Base-by-base conservation (phyloP, 768 basidiomycete species). In the Galerina sulciceps region DNA sequence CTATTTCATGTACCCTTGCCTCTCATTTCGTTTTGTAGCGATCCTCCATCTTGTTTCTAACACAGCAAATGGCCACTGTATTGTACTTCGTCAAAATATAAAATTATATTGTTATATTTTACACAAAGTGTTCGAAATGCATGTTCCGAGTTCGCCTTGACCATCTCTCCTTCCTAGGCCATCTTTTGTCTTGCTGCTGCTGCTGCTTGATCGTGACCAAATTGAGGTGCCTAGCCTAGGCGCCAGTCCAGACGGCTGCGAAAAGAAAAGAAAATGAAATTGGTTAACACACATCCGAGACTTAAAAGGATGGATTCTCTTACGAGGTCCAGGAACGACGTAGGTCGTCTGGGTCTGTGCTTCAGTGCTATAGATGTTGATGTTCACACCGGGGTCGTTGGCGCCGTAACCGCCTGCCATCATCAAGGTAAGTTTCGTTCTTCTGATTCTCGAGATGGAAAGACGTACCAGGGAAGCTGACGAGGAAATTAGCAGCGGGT, bases 351-450 rank as follows among this genome's bases (percentile, higher is more conserved):
- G 68, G 40, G 60, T 68, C 38, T 69, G 69, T 23, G 74, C 70
- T n/a, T 68, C 67, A 15, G 69, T 51, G 34, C 67, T 65, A 71
- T 76, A 76, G 67, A 76, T 75, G 64, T 77, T 73, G 65, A 77
- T 71, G 51, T 72, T 71, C 38, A 77, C 68, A 47, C 72, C 67
- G 41, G 76, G 76, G 55, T 75, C 71, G 54, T 65, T 71, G 58
- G 71, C 68, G 36, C 66, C 66, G 62, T 76, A 76, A 14, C 64
- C 73, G 23, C 71, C 69, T 65, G 26, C 8, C 26, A 31, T 31
- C 37, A 6, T n/a, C n/a, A 37, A 17, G 22, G 49, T 46, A 42
- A 36, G 23, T 35, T 15, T 55, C 35, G 18, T 43, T 31, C 26
- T 26, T 31, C 10, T 18, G 37, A 38, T 46, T 10, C 14, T 45